A percentile compares a stretch with the other conserved stretches of the same genome.
Evolutionary conservation across 2,329 filamentous ascomycete species (phyloP).

Genomic region (Alternaria gaisen): DNA sequence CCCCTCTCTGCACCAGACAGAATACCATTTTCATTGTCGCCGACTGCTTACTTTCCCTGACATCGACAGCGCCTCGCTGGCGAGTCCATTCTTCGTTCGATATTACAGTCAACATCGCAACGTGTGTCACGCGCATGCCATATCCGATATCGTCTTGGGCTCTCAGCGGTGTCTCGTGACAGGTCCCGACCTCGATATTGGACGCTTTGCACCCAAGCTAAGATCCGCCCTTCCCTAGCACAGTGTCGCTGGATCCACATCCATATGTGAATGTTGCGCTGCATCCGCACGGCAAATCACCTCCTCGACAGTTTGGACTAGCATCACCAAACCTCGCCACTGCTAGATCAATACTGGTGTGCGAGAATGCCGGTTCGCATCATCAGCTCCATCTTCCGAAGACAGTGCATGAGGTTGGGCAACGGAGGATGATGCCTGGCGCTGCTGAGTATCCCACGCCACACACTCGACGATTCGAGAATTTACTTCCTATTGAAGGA

Average conservation of each 20-base stretch:
- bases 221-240: conserved; percentile 16
- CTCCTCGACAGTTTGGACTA: conserved; percentile 4
- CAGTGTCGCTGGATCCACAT: conserved; percentile 22
- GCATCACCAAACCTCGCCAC: conserved; percentile 7
- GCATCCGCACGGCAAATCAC: conserved; percentile 19
- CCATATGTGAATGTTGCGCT: conserved; percentile 22
- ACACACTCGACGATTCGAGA: conserved; percentile 15
- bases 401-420: conserved; percentile 41
- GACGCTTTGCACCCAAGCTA: conserved; percentile 14
- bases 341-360: conserved; percentile 11
- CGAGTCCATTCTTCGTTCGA: conserved; percentile 5
- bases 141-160: conserved; percentile 19
- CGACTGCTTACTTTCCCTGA: conserved; percentile 18
- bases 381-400: conserved; percentile 24
- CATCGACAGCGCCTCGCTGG: conserved; percentile 1
- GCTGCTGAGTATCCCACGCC: conserved; percentile 22
- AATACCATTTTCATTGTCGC: conserved; percentile 9
- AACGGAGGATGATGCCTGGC: conserved; percentile 43
- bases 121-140: conserved; percentile 16
- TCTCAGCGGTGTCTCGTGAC: conserved; percentile 35
- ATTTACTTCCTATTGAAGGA: conserved; percentile 17
- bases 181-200: conserved; percentile 17
- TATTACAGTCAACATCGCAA: conserved; percentile 5
- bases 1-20: conserved; percentile 24
- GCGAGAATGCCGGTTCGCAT: conserved; percentile 43